phyloP scores from a whole-genome alignment of 2,329 filamentous ascomycete species.

The Westerdykella ornata region DNA sequence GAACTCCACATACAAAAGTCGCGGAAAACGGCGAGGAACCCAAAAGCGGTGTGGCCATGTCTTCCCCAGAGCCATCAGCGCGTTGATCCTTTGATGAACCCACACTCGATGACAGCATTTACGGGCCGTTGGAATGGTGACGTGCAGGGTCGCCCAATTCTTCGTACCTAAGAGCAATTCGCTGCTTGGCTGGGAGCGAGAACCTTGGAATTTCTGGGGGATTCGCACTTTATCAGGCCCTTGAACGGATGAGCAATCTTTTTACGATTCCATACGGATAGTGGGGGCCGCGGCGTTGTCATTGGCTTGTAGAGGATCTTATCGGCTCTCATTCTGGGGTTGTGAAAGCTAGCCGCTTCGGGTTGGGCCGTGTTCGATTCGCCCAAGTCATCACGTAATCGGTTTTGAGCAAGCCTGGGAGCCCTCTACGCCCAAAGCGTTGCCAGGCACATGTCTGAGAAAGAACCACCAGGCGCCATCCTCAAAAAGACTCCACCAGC shows the following conservation, averaged over 20 bases:
- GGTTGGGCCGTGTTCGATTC: background rate
- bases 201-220: background rate
- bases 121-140: conserved; percentile 1
- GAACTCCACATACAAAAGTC: too few species aligned
- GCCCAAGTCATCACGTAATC: conserved; percentile 20
- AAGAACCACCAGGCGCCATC: conserved; percentile 10
- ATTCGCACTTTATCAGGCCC: conserved; percentile 13
- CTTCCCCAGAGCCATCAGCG: too few species aligned
- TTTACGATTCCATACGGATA: conserved; percentile 27
- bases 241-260: conserved; percentile 22
- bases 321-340: conserved; percentile 11
- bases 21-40: too few species aligned
- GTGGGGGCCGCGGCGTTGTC: conserved; percentile 15
- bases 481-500: conserved; percentile 29
- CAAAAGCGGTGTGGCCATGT: too few species aligned
- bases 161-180: conserved; percentile 36
- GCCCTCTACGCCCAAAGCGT: background rate
- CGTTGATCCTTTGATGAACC: too few species aligned
- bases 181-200: conserved; percentile 20
- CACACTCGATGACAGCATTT: background rate
- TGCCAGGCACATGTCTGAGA: conserved; percentile 32
- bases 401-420: conserved; percentile 11
- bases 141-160: conserved; percentile 11
- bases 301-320: conserved; percentile 26
- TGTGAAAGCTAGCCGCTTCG: background rate